Base-by-base conservation (phyloP, 176 grass and related monocot genomes). In the Thinopyrum elongatum region DNA sequence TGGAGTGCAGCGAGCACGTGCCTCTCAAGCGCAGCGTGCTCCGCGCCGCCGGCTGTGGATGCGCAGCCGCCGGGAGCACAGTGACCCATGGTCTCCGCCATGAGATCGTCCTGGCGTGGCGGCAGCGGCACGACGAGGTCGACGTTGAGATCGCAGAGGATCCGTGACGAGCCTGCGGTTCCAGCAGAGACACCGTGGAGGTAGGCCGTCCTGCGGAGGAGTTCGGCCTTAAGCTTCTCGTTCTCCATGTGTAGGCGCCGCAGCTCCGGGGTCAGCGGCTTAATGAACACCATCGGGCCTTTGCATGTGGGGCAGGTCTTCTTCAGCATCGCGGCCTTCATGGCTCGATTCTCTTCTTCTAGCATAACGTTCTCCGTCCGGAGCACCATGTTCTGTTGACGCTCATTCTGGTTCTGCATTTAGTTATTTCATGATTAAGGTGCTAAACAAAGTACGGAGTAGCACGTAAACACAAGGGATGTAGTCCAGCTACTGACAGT, bases 231-330 rank as follows among this genome's bases (percentile, higher is more conserved):
- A 19, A 89, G 82, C 59, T 13, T 64, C 3, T 9, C 76, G 14
- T 89, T 89, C 47, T 89, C 82, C 6, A 31, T 4, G 8, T 64
- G 16, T 17, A 84, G 17, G 57, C 25, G 30, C 17, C 46, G 41
- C 33, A 41, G 47, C 41, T 73, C 57, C 11, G 57, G 1, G 30
- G 1, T n/a, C 13, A 25, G 49, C 49, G 16, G n/a, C 30, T 30
- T 23, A 2, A 9, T 6, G 19, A n/a, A 44, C 63, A 36, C 44
- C 44, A 47, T 41, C 16, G 9, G 74, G 9, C 83, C 64, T 4
- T 23, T 12, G 17, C 84, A 86, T 15, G 31, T 10, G 25, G 35
- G 26, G 34, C 87, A 89, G 7, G 9, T 8, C 21, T 29, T 47
- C 1, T 80, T 12, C 26, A 9, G 13, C 10, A 89, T 0, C 3